Evolutionary conservation across 208 protist genomes (phyloP).

Genomic region (Leishmania martiniquensis): DNA sequence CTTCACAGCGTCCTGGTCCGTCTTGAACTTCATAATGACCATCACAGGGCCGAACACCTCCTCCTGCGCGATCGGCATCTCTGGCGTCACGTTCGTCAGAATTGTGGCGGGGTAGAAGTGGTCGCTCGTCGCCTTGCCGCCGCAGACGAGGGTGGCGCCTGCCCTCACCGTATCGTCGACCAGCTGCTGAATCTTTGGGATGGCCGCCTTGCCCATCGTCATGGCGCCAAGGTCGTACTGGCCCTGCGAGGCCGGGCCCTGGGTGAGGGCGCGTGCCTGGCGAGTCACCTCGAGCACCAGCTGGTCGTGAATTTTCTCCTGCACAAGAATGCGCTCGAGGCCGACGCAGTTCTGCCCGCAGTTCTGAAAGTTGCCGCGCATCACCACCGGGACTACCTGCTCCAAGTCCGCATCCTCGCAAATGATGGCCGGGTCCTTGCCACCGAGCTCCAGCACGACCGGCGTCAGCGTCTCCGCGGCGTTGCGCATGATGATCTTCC

Average conservation of each 20-base stretch:
- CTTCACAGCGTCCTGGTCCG: constrained; percentile 84
- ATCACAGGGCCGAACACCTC: constrained; percentile 96
- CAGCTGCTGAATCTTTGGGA: constrained; percentile 91
- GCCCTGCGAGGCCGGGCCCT: constrained; percentile 79
- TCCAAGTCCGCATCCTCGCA: constrained; percentile 91
- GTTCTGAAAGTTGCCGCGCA: constrained; percentile 93
- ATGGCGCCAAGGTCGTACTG: constrained; percentile 92
- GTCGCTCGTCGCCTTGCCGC: constrained; percentile 69
- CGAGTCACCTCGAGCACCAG: constrained; percentile 65
- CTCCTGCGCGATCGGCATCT: constrained; percentile 92
- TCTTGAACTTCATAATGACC: constrained; percentile 88
- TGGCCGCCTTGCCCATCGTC: constrained; percentile 91
- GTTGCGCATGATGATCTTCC: constrained; percentile 93
- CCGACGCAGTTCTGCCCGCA: constrained; percentile 95
- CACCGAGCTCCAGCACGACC: constrained; percentile 95
- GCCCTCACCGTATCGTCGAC: constrained; percentile 88
- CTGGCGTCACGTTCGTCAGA: constrained; percentile 85
- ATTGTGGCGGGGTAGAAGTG: constrained; percentile 93
- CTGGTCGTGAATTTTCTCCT: constrained; percentile 91
- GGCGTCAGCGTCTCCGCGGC: constrained; percentile 91
- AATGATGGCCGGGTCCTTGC: constrained; percentile 95
- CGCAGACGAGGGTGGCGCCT: constrained; percentile 88
- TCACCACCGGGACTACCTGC: constrained; percentile 87
- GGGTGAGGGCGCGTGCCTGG: constrained; percentile 68
- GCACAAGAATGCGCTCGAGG: constrained; percentile 84